Base-by-base conservation (phyloP, 148 eudicot species). In the Chenopodium album region DNA sequence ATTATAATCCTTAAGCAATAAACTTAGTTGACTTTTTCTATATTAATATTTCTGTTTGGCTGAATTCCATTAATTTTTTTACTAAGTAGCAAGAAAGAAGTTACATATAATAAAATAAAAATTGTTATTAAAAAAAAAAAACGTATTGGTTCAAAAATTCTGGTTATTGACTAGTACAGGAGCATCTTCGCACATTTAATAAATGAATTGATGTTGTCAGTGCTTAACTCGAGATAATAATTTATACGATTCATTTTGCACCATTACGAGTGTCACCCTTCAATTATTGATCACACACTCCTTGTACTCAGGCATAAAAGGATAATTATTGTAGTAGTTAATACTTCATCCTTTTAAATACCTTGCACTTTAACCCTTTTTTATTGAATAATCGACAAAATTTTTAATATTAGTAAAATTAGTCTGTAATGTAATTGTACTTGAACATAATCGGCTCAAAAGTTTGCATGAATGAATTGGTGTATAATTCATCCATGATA, bases 261-360 rank as follows among this genome's bases (percentile, higher is more conserved):
- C 76, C 85, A 70, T 79, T 83, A 72, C 74, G 47, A 46, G 41
- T 64, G 22, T 34, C 73, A 74, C 79, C 1, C 68, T n/a, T 76
- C 86, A 80, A 84, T 80, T 29, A 84, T 84, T 84, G 83, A 70
- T 84, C 29, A 41, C 86, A 79, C 79, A 74, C 75, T 48, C 76
- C 83, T 31, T 80, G 65, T 28, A n/a, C 29, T 29, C 76, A 13
- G 7, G n/a, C 44, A 52, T 54, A 62, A 22, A 71, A 22, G 72
- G 67, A 62, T 31, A 62, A 77, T 59, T 20, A 32, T 20, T 71
- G 74, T 41, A 41, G 50, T 23, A 71, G 46, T 41, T 37, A 47
- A 16, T 70, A 34, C 20, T 68, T 68, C 14, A 26, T 66, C 32
- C 29, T 23, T 13, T 69, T 14, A 28, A 34, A 69, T 23, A 32